Percentiles rank a stretch among this genome's conserved stretches.
phyloP scores from a whole-genome alignment of 768 basidiomycete genomes.

The Hemileccinum rubropunctum region DNA sequence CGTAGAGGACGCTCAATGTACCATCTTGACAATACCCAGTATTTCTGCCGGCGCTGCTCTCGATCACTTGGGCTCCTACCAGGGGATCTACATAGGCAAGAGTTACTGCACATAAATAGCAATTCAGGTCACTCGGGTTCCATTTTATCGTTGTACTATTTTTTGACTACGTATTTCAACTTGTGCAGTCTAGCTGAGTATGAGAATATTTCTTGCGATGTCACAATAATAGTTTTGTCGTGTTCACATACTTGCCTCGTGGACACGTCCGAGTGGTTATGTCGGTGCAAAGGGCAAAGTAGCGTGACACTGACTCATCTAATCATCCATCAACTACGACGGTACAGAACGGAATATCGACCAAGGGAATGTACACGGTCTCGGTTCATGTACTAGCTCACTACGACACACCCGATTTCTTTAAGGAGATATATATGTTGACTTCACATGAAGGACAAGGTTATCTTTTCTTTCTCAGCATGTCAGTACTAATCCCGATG shows the following conservation, averaged over 20 bases:
- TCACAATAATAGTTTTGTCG: neutral
- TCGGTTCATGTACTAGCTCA: constrained; percentile 3
- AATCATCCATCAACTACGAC: neutral
- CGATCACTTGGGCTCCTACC: constrained; percentile 57
- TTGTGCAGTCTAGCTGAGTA: neutral
- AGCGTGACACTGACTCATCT: no score
- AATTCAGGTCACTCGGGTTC: neutral
- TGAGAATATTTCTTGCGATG: neutral
- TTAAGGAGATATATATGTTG: no score
- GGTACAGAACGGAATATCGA: neutral
- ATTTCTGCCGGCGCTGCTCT: constrained; percentile 47
- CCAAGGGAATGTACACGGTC: neutral
- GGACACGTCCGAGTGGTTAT: no score
- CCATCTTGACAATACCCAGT: constrained; percentile 52
- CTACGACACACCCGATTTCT: neutral
- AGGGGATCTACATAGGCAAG: constrained; percentile 57
- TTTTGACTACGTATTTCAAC: no score
- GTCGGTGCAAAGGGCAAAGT: no score
- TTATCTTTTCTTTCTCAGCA: no score
- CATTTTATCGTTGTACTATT: no score
- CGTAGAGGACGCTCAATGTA: constrained; percentile 50
- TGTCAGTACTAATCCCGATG: no score
- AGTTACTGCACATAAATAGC: constrained; percentile 33
- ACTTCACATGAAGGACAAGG: no score
- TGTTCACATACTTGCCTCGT: no score